A percentile compares a stretch with the other conserved stretches of the same genome.
These are phyloP conservation scores for Hypoxylon sp. DNA, from an alignment of 2,329 filamentous ascomycete genomes.

Conservation along the genomic window DNA sequence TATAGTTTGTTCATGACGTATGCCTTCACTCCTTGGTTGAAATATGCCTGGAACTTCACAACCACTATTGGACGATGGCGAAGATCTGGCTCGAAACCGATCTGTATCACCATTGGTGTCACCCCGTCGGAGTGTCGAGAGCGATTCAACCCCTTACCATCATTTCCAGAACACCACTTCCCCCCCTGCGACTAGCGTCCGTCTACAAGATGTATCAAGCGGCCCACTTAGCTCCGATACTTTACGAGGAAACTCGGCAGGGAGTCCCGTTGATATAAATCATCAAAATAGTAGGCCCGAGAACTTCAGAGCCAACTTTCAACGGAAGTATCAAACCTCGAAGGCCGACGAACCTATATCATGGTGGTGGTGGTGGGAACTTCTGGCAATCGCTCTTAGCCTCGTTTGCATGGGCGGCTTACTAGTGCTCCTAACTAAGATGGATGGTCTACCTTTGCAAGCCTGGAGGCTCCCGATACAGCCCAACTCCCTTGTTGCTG, in stretches of 20 bases:
- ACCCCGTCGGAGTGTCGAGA: neutral
- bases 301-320: neutral
- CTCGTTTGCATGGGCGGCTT: constrained; percentile 37
- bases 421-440: constrained; percentile 30
- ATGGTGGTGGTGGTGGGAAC: constrained; percentile 51
- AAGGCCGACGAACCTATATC: constrained; percentile 1
- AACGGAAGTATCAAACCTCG: neutral
- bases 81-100: neutral
- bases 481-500: constrained; percentile 53
- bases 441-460: constrained; percentile 32
- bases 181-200: neutral
- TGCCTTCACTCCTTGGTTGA: neutral
- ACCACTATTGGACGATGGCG: neutral
- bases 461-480: constrained; percentile 41
- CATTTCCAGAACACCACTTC: neutral
- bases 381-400: constrained; percentile 37
- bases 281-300: neutral
- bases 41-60: neutral
- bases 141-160: neutral
- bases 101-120: neutral
- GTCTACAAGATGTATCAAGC: neutral
- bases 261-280: neutral
- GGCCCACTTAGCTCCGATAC: neutral
- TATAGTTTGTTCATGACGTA: neutral
- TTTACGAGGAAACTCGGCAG: neutral